Evolutionary conservation across 1,139 yeast genomes (phyloP).

Genomic region (Yamadazyma trypodendri): DNA sequence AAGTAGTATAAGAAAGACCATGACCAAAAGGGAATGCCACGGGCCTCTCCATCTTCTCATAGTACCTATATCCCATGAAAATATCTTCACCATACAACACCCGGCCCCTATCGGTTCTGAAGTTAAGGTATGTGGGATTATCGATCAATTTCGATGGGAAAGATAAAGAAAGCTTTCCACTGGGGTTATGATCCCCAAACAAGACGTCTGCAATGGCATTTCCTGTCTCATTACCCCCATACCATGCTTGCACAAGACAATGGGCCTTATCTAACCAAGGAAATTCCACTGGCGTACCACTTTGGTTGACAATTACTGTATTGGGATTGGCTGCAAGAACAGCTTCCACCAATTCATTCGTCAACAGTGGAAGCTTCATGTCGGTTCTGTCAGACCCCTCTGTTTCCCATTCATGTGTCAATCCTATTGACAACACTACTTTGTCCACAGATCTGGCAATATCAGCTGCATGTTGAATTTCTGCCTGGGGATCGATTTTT

Average conservation of each 20-base stretch:
- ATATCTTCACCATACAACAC: slow-evolving; percentile 57
- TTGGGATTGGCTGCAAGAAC: slow-evolving; percentile 50
- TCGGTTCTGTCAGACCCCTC: slow-evolving; percentile 34
- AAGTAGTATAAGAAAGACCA: slow-evolving; percentile 58
- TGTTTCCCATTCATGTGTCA: slow-evolving; percentile 35
- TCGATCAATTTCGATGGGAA: slow-evolving; percentile 46
- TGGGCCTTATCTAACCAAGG: slow-evolving; percentile 52
- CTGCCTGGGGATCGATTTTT: slow-evolving; percentile 21
- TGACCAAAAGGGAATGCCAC: slow-evolving; percentile 62
- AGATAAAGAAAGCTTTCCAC: slow-evolving; percentile 31
- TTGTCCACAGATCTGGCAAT: slow-evolving; percentile 33
- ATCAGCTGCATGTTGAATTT: slow-evolving; percentile 23
- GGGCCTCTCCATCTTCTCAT: slow-evolving; percentile 46
- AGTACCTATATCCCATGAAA: slow-evolving; percentile 59
- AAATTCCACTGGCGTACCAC: slow-evolving; percentile 62
- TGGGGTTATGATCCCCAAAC: slow-evolving; percentile 26
- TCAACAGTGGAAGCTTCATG: slow-evolving; percentile 44
- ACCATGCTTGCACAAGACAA: slow-evolving; percentile 52
- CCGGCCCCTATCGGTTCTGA: slow-evolving; percentile 42
- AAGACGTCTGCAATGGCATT: slow-evolving; percentile 26
- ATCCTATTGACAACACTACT: slow-evolving; percentile 43
- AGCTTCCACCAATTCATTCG: slow-evolving; percentile 47
- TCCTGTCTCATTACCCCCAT: slow-evolving; percentile 33
- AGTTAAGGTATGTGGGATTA: slow-evolving; percentile 46
- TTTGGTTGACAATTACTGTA: slow-evolving; percentile 54